Conservation (phyloP, 2,329 filamentous ascomycete genomes). For the Lasiodiplodia gonubiensis region DNA sequence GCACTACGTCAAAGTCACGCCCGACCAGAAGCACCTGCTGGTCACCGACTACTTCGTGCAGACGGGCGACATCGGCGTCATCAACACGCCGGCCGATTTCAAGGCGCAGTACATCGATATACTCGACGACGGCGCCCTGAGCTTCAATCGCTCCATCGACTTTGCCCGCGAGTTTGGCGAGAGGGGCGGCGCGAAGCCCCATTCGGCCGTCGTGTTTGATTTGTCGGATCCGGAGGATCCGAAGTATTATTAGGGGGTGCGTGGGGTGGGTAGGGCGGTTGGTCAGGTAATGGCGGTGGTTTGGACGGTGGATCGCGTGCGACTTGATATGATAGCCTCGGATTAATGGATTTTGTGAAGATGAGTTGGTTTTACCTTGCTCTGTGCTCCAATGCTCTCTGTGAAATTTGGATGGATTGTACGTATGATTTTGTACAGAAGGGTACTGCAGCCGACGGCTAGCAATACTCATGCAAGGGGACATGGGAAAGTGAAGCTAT, state of each 20-base stretch:
- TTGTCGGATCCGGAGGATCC: constrained; percentile 61
- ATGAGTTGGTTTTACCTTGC: too few species aligned
- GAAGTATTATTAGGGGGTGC: constrained; percentile 47
- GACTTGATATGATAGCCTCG: too few species aligned
- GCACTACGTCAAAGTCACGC: constrained; percentile 68
- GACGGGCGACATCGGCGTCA: constrained; percentile 48
- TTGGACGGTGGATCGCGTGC: too few species aligned
- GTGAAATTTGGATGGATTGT: too few species aligned
- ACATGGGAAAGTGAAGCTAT: too few species aligned
- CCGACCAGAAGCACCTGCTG: constrained; percentile 68
- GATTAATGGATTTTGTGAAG: too few species aligned
- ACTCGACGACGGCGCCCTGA: constrained; percentile 58
- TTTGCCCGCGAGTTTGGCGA: constrained; percentile 60
- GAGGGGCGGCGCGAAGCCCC: constrained; percentile 63
- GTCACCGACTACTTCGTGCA: constrained; percentile 72
- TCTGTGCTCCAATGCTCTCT: too few species aligned
- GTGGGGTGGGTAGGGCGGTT: too few species aligned
- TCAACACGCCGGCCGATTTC: constrained; percentile 67
- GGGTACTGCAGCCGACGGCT: too few species aligned
- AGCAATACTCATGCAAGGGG: too few species aligned
- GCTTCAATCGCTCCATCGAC: constrained; percentile 66
- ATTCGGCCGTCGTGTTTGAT: constrained; percentile 63
- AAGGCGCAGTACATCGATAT: constrained; percentile 68
- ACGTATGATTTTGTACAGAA: too few species aligned
- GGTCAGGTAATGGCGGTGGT: too few species aligned